Conservation (phyloP, 2,329 filamentous ascomycete genomes). For the Hypoxylon sp. region DNA sequence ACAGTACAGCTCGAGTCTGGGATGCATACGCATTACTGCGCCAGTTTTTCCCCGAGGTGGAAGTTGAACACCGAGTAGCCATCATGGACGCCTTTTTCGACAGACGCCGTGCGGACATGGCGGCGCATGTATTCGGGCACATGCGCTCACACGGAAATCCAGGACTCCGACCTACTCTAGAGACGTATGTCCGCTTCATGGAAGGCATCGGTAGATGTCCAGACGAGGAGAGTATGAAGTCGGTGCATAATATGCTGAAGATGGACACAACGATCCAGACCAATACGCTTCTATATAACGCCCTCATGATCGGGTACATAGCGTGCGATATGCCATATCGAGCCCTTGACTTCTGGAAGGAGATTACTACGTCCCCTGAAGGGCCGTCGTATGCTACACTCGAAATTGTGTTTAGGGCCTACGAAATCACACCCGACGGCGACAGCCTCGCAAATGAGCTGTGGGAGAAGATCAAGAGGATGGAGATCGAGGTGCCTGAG, state of each 20-base stretch:
- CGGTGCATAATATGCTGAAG: slow-evolving; percentile 94
- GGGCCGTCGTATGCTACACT: slow-evolving; percentile 88
- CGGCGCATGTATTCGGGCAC: slow-evolving; percentile 87
- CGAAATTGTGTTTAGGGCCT: slow-evolving; percentile 83
- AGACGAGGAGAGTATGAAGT: slow-evolving; percentile 76
- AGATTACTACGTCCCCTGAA: slow-evolving; percentile 86
- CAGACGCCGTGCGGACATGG: slow-evolving; percentile 85
- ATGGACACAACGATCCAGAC: slow-evolving; percentile 86
- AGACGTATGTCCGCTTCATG: slow-evolving; percentile 84
- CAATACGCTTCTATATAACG: slow-evolving; percentile 83
- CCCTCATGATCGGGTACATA: slow-evolving; percentile 88
- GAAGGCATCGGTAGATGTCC: slow-evolving; percentile 77
- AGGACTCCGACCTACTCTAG: slow-evolving; percentile 75
- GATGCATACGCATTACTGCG: slow-evolving; percentile 76
- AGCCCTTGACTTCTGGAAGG: slow-evolving; percentile 85
- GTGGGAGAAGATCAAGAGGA: slow-evolving; percentile 78
- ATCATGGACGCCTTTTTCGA: slow-evolving; percentile 89
- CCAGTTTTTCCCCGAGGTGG: slow-evolving; percentile 76
- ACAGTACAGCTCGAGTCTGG: slow-evolving; percentile 76
- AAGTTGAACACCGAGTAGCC: slow-evolving; percentile 74
- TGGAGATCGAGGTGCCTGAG: slow-evolving; percentile 84
- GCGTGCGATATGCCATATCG: slow-evolving; percentile 75
- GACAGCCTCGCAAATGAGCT: slow-evolving; percentile 75
- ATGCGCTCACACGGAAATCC: slow-evolving; percentile 85
- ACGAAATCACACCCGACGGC: slow-evolving; percentile 74